Percentiles rank a stretch among this genome's conserved stretches.
These are phyloP conservation scores for Athelia sp. DNA, from an alignment of 1,284 basidiomycete species.

Conservation along the genomic window DNA sequence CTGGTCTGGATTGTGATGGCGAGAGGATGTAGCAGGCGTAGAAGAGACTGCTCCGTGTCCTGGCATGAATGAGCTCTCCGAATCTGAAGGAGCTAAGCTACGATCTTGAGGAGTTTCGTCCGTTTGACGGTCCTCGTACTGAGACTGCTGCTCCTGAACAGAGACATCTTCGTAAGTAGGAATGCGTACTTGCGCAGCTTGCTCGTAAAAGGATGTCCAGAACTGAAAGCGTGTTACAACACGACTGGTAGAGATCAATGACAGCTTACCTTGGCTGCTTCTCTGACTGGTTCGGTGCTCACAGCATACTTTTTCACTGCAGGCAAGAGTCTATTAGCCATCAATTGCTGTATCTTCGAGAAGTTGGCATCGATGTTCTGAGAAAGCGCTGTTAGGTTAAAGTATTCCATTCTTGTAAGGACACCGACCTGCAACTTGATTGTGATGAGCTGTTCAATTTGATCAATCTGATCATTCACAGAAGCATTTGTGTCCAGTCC, in stretches of 20 bases:
- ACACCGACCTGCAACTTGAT: constrained; percentile 69
- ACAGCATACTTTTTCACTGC: constrained; percentile 86
- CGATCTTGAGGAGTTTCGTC: constrained; percentile 25
- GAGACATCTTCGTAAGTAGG: constrained; percentile 65
- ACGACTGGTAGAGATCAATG: background rate
- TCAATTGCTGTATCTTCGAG: constrained; percentile 83
- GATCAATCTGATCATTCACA: constrained; percentile 83
- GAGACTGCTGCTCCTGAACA: constrained; percentile 42
- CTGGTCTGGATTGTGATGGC: constrained; percentile 31
- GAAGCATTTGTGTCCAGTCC: constrained; percentile 75
- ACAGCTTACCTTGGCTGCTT: constrained; percentile 73
- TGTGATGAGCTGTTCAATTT: constrained; percentile 94
- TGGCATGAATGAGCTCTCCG: constrained; percentile 67
- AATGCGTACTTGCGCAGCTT: constrained; percentile 82
- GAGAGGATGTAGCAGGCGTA: constrained; percentile 54
- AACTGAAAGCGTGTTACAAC: constrained; percentile 46
- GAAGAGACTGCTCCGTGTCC: constrained; percentile 65
- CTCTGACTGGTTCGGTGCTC: constrained; percentile 81
- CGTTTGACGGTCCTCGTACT: constrained; percentile 23
- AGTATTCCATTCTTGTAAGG: constrained; percentile 2
- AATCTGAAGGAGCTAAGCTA: constrained; percentile 51
- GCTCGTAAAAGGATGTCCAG: constrained; percentile 94
- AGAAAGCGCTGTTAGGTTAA: constrained; percentile 8
- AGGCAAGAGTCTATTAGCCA: constrained; percentile 79
- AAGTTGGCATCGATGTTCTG: constrained; percentile 95